A percentile compares a stretch with the other conserved stretches of the same genome.
phyloP scores from a whole-genome alignment of 176 grass and related monocot genomes.

The Carex myosuroides region DNA sequence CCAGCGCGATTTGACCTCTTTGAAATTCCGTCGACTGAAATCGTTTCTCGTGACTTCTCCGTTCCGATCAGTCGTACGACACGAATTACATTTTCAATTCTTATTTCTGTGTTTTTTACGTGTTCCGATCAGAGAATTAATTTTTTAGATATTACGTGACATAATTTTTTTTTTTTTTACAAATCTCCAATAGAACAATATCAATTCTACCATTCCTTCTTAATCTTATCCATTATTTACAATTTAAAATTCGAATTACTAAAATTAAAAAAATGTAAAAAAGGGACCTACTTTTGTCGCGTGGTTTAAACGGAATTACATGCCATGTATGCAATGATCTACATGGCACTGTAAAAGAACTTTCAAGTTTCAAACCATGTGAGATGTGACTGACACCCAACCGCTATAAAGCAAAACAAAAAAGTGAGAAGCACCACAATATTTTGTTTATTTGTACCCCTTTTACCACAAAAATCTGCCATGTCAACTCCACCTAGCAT shows the following conservation, averaged over 20 bases:
- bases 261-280: not conserved
- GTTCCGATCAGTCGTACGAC: no score
- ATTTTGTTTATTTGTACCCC: not conserved
- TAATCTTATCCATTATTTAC: no score
- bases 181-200: no score
- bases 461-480: not conserved
- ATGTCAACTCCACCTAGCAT: constrained; percentile 1
- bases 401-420: not conserved
- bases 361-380: not conserved
- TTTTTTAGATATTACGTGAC: no score
- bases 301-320: not conserved
- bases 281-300: constrained; percentile 12
- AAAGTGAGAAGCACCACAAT: not conserved
- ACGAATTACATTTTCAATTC: no score
- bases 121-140: no score
- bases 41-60: no score
- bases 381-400: constrained; percentile 6
- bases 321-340: not conserved
- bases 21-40: no score
- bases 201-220: no score
- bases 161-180: no score
- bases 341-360: constrained; percentile 18
- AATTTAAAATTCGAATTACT: not conserved
- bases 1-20: no score
- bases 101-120: no score